Base-by-base conservation (phyloP, 306 rosid genomes). In the Acacia melanoxylon region DNA sequence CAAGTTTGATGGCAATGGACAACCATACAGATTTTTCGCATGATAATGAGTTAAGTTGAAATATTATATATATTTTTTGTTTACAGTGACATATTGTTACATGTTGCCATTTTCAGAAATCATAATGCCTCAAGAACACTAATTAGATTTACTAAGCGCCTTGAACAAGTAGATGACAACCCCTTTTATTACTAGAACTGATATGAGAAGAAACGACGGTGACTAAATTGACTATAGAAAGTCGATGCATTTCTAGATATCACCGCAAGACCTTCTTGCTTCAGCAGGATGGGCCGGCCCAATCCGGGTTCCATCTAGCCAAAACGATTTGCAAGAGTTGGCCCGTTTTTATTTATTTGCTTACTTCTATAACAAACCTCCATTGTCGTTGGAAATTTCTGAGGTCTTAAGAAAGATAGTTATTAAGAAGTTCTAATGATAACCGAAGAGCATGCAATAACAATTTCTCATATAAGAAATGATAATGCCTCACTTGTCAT, bases 21-120 rank as follows among this genome's bases (percentile, higher is more conserved):
- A 74, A 69, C 76, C 77, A 62, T 84, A 82, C 81, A 65, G 79
- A 82, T 40, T 85, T 46, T 82, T 76, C 62, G 69, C 45, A 31
- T 77, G 29, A 52, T 69, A 49, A 74, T 74, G 61, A 67, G 67
- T 68, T 67, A 49, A 78, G 56, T 74, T 82, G 61, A 37, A 58
- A 59, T 52, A 15, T 68, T 52, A 14, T n/a, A 12, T 41, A n/a
- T n/a, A 69, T 35, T 22, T 22, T 22, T n/a, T 69, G 74, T 41
- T 20, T 37, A 0, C 44, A 8, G 22, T 19, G 48, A 19, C 74
- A 69, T 69, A 52, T 42, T 41, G 54, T 6, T 11, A 42, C 54
- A 40, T 10, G 49, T 20, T 19, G 6, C 49, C 10, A 22, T 16
- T 67, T 14, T 68, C n/a, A 10, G 49, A 68, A 68, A 40, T 20